These are phyloP conservation scores for Suillus discolor DNA, from an alignment of 768 basidiomycete genomes.

Conservation along the genomic window DNA sequence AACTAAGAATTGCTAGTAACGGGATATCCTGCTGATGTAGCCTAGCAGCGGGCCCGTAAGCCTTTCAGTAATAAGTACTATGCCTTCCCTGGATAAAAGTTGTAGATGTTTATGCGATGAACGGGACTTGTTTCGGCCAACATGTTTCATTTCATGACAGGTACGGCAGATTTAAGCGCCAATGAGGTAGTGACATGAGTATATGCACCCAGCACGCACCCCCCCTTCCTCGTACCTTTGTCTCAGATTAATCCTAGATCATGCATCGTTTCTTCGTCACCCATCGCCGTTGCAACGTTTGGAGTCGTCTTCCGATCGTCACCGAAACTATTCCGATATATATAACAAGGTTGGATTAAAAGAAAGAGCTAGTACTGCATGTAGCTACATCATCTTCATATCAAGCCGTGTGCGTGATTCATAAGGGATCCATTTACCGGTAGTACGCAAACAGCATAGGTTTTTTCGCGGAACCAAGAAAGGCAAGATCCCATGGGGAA, in stretches of 20 bases:
- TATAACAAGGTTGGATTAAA: not conserved
- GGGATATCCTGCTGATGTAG: not conserved
- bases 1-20: not conserved
- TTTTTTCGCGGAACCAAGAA: slow-evolving; percentile 16
- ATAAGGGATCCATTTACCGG: not conserved
- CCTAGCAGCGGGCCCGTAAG: not conserved
- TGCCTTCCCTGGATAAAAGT: not conserved
- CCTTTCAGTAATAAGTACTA: not conserved
- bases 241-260: not conserved
- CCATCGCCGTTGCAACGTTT: too few species aligned
- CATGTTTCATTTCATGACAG: not conserved
- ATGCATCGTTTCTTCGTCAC: not conserved
- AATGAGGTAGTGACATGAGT: not conserved
- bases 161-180: not conserved
- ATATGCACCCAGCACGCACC: too few species aligned
- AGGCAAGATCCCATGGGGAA: slow-evolving; percentile 25
- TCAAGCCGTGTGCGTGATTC: not conserved
- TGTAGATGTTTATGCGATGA: not conserved
- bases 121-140: not conserved
- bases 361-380: not conserved
- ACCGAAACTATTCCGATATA: not conserved
- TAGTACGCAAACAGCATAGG: not conserved
- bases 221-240: not conserved
- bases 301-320: not conserved
- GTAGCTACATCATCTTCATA: not conserved